Conservation (phyloP, 257 asterid genomes). For the Rubia yunnanensis region DNA sequence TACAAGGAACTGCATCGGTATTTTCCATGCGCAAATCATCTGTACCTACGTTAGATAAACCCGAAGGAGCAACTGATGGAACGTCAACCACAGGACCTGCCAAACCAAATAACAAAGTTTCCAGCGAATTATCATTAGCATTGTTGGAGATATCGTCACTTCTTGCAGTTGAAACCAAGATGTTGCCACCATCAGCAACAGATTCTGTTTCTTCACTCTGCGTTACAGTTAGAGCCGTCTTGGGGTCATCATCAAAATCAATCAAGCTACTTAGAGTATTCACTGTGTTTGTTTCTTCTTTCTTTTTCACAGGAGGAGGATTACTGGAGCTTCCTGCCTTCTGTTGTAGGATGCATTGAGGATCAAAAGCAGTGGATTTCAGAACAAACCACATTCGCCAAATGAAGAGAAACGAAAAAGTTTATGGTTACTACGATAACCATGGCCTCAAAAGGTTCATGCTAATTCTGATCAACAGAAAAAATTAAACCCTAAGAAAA, state of each 20-base stretch:
- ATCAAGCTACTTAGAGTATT: constrained; percentile 40
- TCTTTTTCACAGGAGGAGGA: constrained; percentile 14
- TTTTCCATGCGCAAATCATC: constrained; percentile 10
- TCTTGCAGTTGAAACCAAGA: constrained; percentile 18
- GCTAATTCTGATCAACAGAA: not conserved
- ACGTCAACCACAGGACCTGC: constrained; percentile 26
- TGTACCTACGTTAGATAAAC: constrained; percentile 14
- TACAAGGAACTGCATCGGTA: constrained; percentile 11
- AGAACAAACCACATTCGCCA: not conserved
- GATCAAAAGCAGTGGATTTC: constrained; percentile 4
- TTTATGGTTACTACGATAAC: not conserved
- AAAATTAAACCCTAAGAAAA: not conserved
- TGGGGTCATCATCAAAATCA: constrained; percentile 44
- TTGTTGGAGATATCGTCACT: constrained; percentile 22
- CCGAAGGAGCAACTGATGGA: constrained; percentile 15
- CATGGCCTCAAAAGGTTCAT: not conserved
- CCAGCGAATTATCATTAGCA: constrained; percentile 30
- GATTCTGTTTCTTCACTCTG: constrained; percentile 20
- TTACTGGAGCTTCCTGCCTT: constrained; percentile 27
- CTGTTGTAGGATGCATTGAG: constrained; percentile 20
- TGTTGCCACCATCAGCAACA: constrained; percentile 14
- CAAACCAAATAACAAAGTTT: constrained; percentile 47
- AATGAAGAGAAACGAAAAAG: not conserved
- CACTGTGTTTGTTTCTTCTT: constrained; percentile 21
- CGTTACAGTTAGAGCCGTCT: constrained; percentile 24